Evolutionary conservation across 2,329 filamentous ascomycete genomes (phyloP), one percentile per base, ranked within the genome.

Genomic region (Neonectria coccinea): DNA sequence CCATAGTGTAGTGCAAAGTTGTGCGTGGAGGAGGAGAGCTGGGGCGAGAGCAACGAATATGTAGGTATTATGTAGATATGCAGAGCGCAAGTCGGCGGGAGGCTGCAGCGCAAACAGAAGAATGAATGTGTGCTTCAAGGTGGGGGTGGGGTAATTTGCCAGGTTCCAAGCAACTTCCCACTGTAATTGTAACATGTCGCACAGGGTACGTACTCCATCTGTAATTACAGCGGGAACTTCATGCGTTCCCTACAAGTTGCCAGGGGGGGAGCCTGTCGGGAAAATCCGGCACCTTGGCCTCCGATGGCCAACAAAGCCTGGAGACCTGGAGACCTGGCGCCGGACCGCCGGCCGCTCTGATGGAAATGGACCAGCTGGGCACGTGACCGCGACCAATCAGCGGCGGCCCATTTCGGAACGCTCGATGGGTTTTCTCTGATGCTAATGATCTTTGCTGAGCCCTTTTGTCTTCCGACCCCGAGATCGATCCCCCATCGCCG

Each of bases 381-480:
- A 80, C 78, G 78, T 80, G 79, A 80, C 69, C 50, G 36, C 25
- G 57, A 66, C 79, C 79, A 81, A 81, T 81, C 78, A 81, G 78
- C 77, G 67, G 74, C 76, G 76, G 78, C 70, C 78, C 78, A 80
- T 81, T 81, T 80, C 76, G 78, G 78, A 80, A 78, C 77, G 75
- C 75, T 79, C 74, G 79, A 78, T 79, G 65, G 72, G 72, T 80
- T 81, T 80, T 79, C 79, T 77, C 75, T 73, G 70, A 76, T 74
- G 71, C 70, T 70, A 73, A 74, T 78, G 77, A 76, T 76, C 74
- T 78, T 72, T 77, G 73, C 74, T 78, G 76, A 79, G 77, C 76
- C 76, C 74, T 78, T 79, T 79, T 76, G 77, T 75, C 72, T 71
- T 71, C 74, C 75, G 78, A 76, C 74, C 69, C 77, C 76, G 78